phyloP scores from a whole-genome alignment of 2,329 filamentous ascomycete species.

The Aureobasidium sp. region DNA sequence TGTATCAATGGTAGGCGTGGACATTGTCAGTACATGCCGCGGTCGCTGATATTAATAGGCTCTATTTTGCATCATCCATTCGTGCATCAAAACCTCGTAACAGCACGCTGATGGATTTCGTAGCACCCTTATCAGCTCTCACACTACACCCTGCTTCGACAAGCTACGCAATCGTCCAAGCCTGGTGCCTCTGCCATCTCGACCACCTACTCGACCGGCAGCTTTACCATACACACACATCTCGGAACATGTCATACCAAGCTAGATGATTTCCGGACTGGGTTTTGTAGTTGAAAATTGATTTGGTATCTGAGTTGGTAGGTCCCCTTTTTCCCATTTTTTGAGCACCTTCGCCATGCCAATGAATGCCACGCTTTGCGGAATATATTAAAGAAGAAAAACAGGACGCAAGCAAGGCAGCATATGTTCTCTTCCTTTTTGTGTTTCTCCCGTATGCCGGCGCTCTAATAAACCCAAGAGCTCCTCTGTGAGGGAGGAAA shows the following conservation, averaged over 20 bases:
- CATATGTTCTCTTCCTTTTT: not conserved
- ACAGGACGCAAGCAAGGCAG: not conserved
- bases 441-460: not conserved
- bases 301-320: not conserved
- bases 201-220: no score
- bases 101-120: no score
- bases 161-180: no score
- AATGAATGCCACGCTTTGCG: not conserved
- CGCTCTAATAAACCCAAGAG: conserved; percentile 6
- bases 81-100: no score
- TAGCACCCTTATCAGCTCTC: no score
- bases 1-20: no score
- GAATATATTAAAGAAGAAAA: not conserved
- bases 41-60: no score
- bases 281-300: not conserved
- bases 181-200: no score
- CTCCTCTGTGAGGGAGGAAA: not conserved
- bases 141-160: no score
- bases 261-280: not conserved
- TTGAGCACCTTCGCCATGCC: conserved; percentile 8
- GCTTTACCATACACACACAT: no score
- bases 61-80: no score
- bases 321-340: not conserved
- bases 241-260: not conserved
- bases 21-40: no score